phyloP scores from a whole-genome alignment of 192 early-diverging fungal genomes.

The Endogone sp. region DNA sequence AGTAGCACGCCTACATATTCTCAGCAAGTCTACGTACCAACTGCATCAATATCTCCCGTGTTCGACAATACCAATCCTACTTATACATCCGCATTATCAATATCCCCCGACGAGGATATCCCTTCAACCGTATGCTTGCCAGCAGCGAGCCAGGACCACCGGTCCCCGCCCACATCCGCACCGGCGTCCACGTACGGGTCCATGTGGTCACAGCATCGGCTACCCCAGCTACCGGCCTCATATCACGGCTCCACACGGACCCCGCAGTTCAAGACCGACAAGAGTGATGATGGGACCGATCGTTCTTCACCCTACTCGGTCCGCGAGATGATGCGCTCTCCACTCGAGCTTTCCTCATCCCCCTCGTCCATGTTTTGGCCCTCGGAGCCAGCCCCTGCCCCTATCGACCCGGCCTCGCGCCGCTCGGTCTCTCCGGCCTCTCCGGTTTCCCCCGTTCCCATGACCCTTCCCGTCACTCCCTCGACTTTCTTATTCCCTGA shows the following conservation, averaged over 20 bases:
- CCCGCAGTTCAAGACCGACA: no score
- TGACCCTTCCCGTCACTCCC: neutral
- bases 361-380: no score
- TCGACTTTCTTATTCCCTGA: neutral
- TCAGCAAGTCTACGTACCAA: neutral
- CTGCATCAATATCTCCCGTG: neutral
- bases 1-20: no score
- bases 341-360: no score
- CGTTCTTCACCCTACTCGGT: no score
- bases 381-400: no score
- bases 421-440: no score
- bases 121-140: neutral
- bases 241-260: no score
- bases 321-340: no score
- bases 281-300: no score
- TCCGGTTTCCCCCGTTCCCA: no score
- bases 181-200: neutral
- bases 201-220: neutral
- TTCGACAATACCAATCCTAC: neutral
- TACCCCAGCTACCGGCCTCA: neutral
- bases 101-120: neutral
- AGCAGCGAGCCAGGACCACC: neutral
- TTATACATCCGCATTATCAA: neutral
- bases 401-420: no score
- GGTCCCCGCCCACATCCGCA: neutral